Conservation (phyloP, 495 filamentous ascomycete genomes). For the Lasiosphaeria miniovina region DNA sequence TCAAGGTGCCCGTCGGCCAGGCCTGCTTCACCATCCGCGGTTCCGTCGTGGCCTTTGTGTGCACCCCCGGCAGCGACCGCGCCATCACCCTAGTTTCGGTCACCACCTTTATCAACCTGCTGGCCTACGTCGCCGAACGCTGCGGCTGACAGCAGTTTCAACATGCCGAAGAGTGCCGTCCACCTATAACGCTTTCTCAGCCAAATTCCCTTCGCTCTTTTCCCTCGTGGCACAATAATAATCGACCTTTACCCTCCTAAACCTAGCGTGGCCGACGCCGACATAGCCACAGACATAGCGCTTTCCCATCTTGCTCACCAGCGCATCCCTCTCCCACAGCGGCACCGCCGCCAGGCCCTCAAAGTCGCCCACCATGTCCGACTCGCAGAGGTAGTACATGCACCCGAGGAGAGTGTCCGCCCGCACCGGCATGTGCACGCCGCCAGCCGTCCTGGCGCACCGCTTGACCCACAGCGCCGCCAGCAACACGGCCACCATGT, state of each 20-base stretch:
- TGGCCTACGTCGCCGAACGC: too few species aligned
- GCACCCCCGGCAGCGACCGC: neutral
- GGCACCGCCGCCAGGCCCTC: constrained; percentile 24
- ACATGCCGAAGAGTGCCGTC: too few species aligned
- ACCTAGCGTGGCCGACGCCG: neutral
- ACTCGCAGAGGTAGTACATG: constrained; percentile 34
- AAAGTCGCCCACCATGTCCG: constrained; percentile 21
- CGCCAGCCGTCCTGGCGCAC: neutral
- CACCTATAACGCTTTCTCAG: too few species aligned
- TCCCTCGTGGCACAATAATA: neutral
- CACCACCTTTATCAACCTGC: too few species aligned
- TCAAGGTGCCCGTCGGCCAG: neutral
- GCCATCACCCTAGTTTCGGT: neutral
- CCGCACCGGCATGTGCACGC: neutral
- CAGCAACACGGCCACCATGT: constrained; percentile 2
- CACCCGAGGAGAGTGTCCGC: constrained; percentile 22
- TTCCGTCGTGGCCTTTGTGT: neutral
- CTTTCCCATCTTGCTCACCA: neutral
- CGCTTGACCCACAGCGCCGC: neutral
- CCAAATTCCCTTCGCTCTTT: too few species aligned
- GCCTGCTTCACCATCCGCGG: neutral
- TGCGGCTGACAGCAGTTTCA: too few species aligned
- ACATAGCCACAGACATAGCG: neutral
- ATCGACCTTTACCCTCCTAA: neutral
- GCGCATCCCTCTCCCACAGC: constrained; percentile 10